Conservation (phyloP, 2,329 filamentous ascomycete species). For the Thelonectria olida region DNA sequence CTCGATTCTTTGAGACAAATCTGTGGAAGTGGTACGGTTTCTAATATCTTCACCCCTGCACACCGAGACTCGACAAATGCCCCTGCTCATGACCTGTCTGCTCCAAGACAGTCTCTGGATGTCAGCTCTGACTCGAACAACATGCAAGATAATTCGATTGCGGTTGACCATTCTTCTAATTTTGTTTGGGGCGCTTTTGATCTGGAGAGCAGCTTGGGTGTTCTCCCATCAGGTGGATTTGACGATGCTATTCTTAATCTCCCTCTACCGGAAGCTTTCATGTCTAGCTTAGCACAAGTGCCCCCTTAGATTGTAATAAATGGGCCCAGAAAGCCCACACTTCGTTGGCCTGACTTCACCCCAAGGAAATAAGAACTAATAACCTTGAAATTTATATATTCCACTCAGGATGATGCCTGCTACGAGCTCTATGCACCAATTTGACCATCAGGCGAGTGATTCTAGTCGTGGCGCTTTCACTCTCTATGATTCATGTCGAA, state of each 20-base stretch:
- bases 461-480: too few relatives aligned
- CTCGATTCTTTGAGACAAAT: slow-evolving; percentile 12
- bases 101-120: neutral
- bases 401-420: too few relatives aligned
- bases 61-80: neutral
- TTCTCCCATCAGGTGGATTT: neutral
- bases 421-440: too few relatives aligned
- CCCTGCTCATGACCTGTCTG: neutral
- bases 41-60: neutral
- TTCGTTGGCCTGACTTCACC: too few relatives aligned
- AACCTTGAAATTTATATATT: too few relatives aligned
- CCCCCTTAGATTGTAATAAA: neutral
- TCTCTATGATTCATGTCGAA: too few relatives aligned
- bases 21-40: neutral
- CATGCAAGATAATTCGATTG: neutral
- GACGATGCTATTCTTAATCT: neutral
- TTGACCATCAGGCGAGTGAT: too few relatives aligned
- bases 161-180: neutral
- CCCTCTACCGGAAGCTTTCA: neutral
- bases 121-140: neutral
- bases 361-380: too few relatives aligned
- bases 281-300: neutral
- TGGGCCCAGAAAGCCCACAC: too few relatives aligned
- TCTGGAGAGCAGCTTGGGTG: neutral
- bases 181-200: slow-evolving; percentile 4